Evolutionary conservation across 208 protist species (phyloP), one percentile per base, ranked within the genome.

Genomic region (Trypanosoma cruzi): DNA sequence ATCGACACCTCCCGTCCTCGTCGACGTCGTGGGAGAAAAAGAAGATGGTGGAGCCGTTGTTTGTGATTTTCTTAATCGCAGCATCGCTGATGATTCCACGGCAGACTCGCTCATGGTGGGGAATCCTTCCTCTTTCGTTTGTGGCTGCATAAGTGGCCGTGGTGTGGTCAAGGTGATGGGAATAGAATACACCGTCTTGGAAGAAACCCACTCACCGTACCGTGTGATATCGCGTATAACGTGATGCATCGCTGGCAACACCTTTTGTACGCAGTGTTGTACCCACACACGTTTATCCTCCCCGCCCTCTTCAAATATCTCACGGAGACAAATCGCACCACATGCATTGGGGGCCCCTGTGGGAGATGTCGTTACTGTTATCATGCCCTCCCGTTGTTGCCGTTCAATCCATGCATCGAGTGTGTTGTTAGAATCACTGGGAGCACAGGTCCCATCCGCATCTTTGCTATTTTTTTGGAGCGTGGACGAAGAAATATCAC

Each of bases 271-370:
- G 59, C 64, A 77, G 18, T 40, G 34, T 7, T 49, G 24, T 13
- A 77, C 53, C 71, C 63, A 64, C 24, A 40, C 14, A 29, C 26
- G 52, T 34, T 59, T 71, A 22, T 77, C 71, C 1, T 65, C 64
- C 10, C 34, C 49, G 13, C 46, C 56, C 10, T 28, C 28, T 28
- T 77, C 71, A 20, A 77, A 52, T 20, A 55, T 24, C 13, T 62
- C 64, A 34, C 71, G 64, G 8, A 77, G 36, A 52, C 48, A 77
- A 1, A 71, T 10, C 3, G 49, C 36, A 53, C 49, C 50, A 37
- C 7, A 56, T 28, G 49, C 37, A 34, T 54, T 18, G 3, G 58
- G 44, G 0, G 49, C 71, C 22, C 32, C 32, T 26, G 34, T 37
- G 31, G 64, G 32, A 22, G 31, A 29, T 18, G 59, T 50, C 24